phyloP scores from a whole-genome alignment of 495 filamentous ascomycete genomes.

The Xylaria cubensis region DNA sequence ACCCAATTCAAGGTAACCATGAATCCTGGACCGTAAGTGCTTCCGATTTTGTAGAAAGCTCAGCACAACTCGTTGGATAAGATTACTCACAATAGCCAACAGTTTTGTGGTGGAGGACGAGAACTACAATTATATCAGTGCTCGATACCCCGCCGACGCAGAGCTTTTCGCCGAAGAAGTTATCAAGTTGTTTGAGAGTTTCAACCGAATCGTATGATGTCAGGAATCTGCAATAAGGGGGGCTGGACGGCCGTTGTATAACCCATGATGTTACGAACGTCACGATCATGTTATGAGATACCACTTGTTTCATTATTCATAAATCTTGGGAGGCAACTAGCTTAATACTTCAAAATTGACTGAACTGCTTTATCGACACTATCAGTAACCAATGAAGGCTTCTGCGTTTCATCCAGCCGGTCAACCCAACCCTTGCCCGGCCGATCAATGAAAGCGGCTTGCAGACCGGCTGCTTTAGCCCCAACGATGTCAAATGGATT shows the following conservation, averaged over 20 bases:
- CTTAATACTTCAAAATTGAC: slow-evolving; percentile 41
- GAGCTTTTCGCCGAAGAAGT: slow-evolving; percentile 53
- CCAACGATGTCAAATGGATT: slow-evolving; percentile 86
- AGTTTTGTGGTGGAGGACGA: slow-evolving; percentile 60
- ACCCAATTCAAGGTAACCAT: slow-evolving; percentile 58
- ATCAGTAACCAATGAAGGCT: slow-evolving; percentile 53
- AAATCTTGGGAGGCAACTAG: slow-evolving; percentile 15
- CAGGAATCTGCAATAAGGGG: neutral
- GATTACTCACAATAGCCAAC: slow-evolving; percentile 20
- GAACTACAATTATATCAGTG: slow-evolving; percentile 61
- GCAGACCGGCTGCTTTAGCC: slow-evolving; percentile 59
- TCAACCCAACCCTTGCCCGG: slow-evolving; percentile 60
- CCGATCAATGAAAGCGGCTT: slow-evolving; percentile 75
- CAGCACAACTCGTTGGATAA: neutral
- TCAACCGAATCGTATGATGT: slow-evolving; percentile 34
- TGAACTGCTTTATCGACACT: slow-evolving; percentile 58
- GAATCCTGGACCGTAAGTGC: slow-evolving; percentile 54
- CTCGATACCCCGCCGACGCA: slow-evolving; percentile 57
- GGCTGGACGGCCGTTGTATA: neutral
- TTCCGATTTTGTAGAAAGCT: neutral
- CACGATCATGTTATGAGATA: slow-evolving; percentile 19
- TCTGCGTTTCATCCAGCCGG: slow-evolving; percentile 41
- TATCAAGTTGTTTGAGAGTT: slow-evolving; percentile 52
- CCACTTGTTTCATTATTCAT: slow-evolving; percentile 23
- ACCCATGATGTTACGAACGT: slow-evolving; percentile 21